Conservation (phyloP, 768 basidiomycete genomes). For the Russula virescens region DNA sequence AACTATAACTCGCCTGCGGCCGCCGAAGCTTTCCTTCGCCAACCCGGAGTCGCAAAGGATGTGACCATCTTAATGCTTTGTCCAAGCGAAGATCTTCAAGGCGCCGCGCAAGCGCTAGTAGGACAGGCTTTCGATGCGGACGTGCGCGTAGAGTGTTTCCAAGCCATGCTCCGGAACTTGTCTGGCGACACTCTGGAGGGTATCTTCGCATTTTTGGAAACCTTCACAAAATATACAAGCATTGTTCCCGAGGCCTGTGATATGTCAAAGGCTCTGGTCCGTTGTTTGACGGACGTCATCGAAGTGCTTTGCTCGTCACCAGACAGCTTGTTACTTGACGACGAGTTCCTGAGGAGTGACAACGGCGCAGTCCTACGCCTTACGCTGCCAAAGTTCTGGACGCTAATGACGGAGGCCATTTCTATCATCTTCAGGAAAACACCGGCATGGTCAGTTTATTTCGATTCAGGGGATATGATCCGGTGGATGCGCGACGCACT, state of each 20-base stretch:
- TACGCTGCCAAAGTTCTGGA: slow-evolving; percentile 71
- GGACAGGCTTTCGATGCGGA: slow-evolving; percentile 88
- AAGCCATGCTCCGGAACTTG: slow-evolving; percentile 62
- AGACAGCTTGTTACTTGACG: slow-evolving; percentile 62
- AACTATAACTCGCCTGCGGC: slow-evolving; percentile 52
- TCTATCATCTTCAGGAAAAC: slow-evolving; percentile 83
- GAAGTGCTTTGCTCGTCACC: slow-evolving; percentile 75
- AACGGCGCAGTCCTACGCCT: slow-evolving; percentile 44
- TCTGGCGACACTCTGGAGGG: slow-evolving; percentile 66
- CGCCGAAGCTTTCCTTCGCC: slow-evolving; percentile 49
- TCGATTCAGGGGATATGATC: slow-evolving; percentile 80
- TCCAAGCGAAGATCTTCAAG: slow-evolving; percentile 68
- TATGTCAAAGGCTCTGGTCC: slow-evolving; percentile 84
- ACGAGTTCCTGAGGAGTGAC: slow-evolving; percentile 42
- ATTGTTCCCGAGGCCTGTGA: slow-evolving; percentile 79
- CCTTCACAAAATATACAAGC: slow-evolving; percentile 57
- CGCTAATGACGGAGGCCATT: slow-evolving; percentile 70
- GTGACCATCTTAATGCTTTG: slow-evolving; percentile 72
- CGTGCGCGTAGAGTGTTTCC: slow-evolving; percentile 81
- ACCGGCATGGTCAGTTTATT: slow-evolving; percentile 73
- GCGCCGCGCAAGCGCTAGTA: slow-evolving; percentile 71
- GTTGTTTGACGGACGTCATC: slow-evolving; percentile 87
- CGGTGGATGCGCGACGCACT: slow-evolving; percentile 98
- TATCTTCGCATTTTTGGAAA: slow-evolving; percentile 58
- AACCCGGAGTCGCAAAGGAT: slow-evolving; percentile 51